A percentile compares a stretch with the other conserved stretches of the same genome.
These are phyloP conservation scores for Mortierella polycephala DNA, from an alignment of 371 early-diverging fungal genomes.

Conservation along the genomic window DNA sequence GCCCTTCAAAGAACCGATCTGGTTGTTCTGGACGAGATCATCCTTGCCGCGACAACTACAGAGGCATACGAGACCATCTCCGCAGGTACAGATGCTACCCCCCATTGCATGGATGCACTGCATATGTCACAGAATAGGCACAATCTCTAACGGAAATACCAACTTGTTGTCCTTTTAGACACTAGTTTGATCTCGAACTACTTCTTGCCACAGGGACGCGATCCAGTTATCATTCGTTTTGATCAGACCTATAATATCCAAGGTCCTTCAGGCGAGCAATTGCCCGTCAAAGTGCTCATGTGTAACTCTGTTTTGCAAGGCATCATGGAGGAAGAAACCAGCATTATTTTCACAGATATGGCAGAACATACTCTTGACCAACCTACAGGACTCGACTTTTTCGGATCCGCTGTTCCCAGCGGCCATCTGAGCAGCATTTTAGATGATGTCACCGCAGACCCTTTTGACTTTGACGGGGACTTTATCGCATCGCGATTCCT, in stretches of 20 bases:
- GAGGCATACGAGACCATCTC: slow-evolving; percentile 65
- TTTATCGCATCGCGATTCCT: slow-evolving; percentile 50
- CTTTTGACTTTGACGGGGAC: slow-evolving; percentile 43
- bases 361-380: slow-evolving; percentile 23
- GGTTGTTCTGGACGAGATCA: slow-evolving; percentile 72
- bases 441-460: slow-evolving; percentile 27
- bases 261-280: slow-evolving; percentile 37
- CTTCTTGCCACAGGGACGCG: slow-evolving; percentile 33
- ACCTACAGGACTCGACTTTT: slow-evolving; percentile 16
- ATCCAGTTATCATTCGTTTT: slow-evolving; percentile 61
- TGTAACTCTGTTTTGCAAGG: slow-evolving; percentile 78
- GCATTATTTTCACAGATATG: slow-evolving; percentile 57
- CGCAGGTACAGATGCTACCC: slow-evolving; percentile 54
- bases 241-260: slow-evolving; percentile 54
- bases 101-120: neutral
- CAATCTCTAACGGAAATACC: neutral
- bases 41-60: slow-evolving; percentile 69
- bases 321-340: slow-evolving; percentile 57
- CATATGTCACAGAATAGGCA: neutral
- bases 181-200: slow-evolving; percentile 42
- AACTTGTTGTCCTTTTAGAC: slow-evolving; percentile 34
- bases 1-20: slow-evolving; percentile 59
- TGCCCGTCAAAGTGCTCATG: slow-evolving; percentile 64
- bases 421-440: slow-evolving; percentile 17
- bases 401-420: slow-evolving; percentile 19